A percentile compares a stretch with the other conserved stretches of the same genome.
Evolutionary conservation across 371 early-diverging fungal species (phyloP).

Genomic region (Dinochytrium kinnereticum): DNA sequence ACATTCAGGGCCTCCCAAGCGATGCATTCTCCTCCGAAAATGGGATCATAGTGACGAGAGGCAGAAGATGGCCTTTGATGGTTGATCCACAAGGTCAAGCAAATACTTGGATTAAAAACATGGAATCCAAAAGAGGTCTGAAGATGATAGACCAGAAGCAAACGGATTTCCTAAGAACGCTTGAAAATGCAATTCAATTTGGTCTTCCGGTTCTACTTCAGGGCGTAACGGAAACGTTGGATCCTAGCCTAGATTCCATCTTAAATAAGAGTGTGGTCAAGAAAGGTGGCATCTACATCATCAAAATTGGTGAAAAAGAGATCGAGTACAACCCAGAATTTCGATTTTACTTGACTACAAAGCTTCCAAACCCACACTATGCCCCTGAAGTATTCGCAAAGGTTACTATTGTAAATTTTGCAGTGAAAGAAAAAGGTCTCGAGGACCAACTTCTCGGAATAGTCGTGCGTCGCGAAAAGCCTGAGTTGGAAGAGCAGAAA

Average conservation of each 20-base stretch:
- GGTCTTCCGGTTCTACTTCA: conserved; percentile 59
- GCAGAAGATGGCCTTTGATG: conserved; percentile 62
- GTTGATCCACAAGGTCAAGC: conserved; percentile 66
- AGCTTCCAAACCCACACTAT: conserved; percentile 61
- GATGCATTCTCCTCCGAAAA: conserved; percentile 62
- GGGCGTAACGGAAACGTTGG: conserved; percentile 54
- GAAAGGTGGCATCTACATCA: conserved; percentile 52
- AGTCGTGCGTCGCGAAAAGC: conserved; percentile 56
- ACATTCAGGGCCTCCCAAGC: conserved; percentile 58
- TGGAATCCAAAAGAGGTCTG: conserved; percentile 52
- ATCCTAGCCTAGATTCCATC: conserved; percentile 56
- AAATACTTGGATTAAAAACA: conserved; percentile 60
- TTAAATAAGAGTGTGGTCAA: conserved; percentile 59
- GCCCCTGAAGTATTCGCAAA: conserved; percentile 63
- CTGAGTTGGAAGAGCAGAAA: conserved; percentile 65
- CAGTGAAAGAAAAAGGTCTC: conserved; percentile 62
- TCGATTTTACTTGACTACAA: conserved; percentile 60
- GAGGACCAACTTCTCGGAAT: conserved; percentile 65
- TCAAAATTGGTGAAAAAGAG: conserved; percentile 60
- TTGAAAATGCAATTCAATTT: conserved; percentile 59
- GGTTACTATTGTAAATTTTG: conserved; percentile 63
- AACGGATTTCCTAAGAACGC: conserved; percentile 51
- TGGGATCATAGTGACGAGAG: conserved; percentile 61
- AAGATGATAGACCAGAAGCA: conserved; percentile 61
- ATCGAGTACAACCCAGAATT: conserved; percentile 63